phyloP scores from a whole-genome alignment of 768 basidiomycete genomes.

The Lanmaoa pseudosensibilis region DNA sequence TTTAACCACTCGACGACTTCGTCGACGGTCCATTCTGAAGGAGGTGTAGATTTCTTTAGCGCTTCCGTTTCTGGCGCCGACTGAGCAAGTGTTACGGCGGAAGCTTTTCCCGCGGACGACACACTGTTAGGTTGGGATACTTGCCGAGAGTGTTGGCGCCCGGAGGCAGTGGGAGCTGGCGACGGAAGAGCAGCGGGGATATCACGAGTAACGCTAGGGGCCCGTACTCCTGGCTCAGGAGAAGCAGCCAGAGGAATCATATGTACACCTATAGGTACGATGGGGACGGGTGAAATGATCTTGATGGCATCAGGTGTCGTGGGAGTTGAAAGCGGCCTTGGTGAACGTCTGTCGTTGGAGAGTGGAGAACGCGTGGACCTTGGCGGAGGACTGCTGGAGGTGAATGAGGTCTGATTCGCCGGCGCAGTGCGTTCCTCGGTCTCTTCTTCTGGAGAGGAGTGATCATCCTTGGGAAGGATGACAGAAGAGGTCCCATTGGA shows the following conservation, averaged over 20 bases:
- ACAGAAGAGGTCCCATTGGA: constrained; percentile 36
- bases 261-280: constrained; percentile 16
- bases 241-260: constrained; percentile 26
- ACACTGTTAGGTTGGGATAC: constrained; percentile 47
- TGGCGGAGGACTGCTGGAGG: constrained; percentile 14
- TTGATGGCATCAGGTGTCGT: constrained; percentile 28
- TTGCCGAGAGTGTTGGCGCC: constrained; percentile 26
- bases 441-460: constrained; percentile 10
- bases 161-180: constrained; percentile 26
- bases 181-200: constrained; percentile 33
- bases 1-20: constrained; percentile 90
- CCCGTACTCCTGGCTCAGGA: constrained; percentile 20
- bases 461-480: constrained; percentile 26
- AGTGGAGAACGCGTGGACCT: constrained; percentile 24
- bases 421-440: constrained; percentile 13
- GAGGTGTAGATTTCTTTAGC: constrained; percentile 43
- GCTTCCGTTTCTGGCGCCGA: constrained; percentile 22
- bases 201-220: constrained; percentile 24
- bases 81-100: constrained; percentile 21
- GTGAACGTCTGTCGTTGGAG: constrained; percentile 17
- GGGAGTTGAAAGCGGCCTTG: constrained; percentile 26
- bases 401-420: constrained; percentile 18
- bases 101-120: constrained; percentile 29
- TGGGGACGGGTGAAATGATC: constrained; percentile 26
- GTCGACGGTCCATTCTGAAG: constrained; percentile 81